Evolutionary conservation across 1,284 basidiomycete species (phyloP).

Genomic region (Rhodofomes roseus): DNA sequence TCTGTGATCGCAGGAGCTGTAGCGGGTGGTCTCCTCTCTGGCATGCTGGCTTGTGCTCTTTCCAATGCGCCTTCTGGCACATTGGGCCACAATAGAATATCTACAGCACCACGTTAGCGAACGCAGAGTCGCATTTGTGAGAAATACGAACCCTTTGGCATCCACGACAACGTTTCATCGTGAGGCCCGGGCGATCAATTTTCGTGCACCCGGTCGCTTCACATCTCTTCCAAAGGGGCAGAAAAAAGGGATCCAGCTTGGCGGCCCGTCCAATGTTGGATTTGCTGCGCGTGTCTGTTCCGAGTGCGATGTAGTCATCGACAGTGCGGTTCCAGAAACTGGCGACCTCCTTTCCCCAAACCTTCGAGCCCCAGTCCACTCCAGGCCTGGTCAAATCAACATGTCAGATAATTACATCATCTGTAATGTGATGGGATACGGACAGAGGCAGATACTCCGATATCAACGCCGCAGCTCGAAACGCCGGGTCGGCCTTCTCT

Average conservation of each 20-base stretch:
- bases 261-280: slow-evolving; percentile 12
- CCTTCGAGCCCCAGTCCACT: neutral
- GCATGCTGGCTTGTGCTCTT: neutral
- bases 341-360: neutral
- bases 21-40: neutral
- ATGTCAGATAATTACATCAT: neutral
- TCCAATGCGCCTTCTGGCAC: slow-evolving; percentile 7
- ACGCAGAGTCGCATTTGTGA: too few relatives aligned
- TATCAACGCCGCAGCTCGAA: neutral
- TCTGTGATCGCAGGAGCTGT: slow-evolving; percentile 1
- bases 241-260: slow-evolving; percentile 13
- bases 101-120: neutral
- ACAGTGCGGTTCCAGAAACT: slow-evolving; percentile 9
- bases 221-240: slow-evolving; percentile 12
- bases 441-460: neutral
- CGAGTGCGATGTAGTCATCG: slow-evolving; percentile 12
- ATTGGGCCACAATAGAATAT: neutral
- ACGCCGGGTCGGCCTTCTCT: neutral
- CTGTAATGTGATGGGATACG: neutral
- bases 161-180: neutral
- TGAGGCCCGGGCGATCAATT: neutral
- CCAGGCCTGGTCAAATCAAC: neutral
- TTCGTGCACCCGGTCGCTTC: slow-evolving; percentile 6
- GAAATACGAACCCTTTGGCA: neutral
- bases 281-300: slow-evolving; percentile 3